Base-by-base conservation (phyloP, 1,139 yeast genomes). In the Suhomyces taliae region DNA sequence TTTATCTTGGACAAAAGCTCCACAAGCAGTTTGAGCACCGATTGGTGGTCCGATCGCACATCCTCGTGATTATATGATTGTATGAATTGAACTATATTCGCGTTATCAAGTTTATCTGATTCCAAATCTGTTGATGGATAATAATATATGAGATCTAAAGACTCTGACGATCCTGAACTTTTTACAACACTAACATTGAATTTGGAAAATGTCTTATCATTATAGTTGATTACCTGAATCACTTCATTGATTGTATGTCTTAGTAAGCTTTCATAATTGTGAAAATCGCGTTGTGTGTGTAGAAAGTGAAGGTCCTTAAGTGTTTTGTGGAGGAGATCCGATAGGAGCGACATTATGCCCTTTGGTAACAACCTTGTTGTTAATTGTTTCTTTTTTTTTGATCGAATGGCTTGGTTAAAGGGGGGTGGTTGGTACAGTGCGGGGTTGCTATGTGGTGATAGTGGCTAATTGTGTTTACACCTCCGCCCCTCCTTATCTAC, bases 221-320 rank as follows among this genome's bases (percentile, higher is more conserved):
- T 41, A 44, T 59, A 61, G 46, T 56, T 55, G 12, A 62, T 45
- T 15, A 61, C 48, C 9, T 46, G 56, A 10, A 56, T 47, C 27
- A 61, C 43, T 31, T 53, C 48, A 11, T 42, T 15, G 6, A 65
- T 45, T 2, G 64, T 55, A 1, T 44, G 31, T 27, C 49, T 45
- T 41, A 65, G 52, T 6, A 57, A 51, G 6, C 37, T 12, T 39
- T 60, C 62, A 44, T 65, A 66, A 9, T 48, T 50, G 9, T 41
- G 37, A 12, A 44, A 51, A 36, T 44, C 39, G 12, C 49, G 46
- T 41, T 45, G 60, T 10, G 46, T 41, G 47, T 59, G 60, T 14
- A 67, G 58, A 6, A 48, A 34, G 44, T 63, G 62, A 10, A 67
- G 53, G 34, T 63, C 61, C 40, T 59, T 57, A 27, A 67, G 53